Evolutionary conservation across 164 flowering plant genomes (phyloP), one percentile per base, ranked within the genome.

Genomic region (Euptelea pleiosperma): DNA sequence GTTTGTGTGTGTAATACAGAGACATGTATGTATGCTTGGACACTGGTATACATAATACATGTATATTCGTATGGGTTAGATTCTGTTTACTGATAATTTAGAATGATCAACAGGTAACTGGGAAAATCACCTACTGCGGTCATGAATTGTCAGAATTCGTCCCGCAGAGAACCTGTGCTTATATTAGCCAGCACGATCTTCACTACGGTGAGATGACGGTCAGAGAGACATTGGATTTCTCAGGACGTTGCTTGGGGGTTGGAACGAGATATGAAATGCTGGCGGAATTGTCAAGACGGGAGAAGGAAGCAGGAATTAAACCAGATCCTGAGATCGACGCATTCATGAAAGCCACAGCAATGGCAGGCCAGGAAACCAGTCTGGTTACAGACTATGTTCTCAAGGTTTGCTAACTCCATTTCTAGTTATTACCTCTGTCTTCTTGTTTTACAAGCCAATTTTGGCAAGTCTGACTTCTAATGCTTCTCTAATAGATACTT

Each of bases 281-380:
- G 8, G 58, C 70, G 5, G 87, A 83, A 39, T 25, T 80, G 16
- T 72, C 72, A 15, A 77, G 75, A 30, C 46, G 80, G 40, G 85
- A 80, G 36, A 77, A 67, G 45, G 71, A 67, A 53, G 68, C 75
- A 18, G 80, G 78, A 34, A 69, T 80, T 12, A 77, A 74, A 64
- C 85, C 88, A 3, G 90, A 84, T 52, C 84, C 87, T n/a, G 84
- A 84, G 50, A 76, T 86, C 35, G 91, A 83, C 69, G 79, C 83
- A 3, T 83, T 83, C 71, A 83, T 85, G 85, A 81, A 85, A 55
- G 82, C 82, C 44, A 74, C 68, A 10, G 57, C 54, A 25, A 28
- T 63, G 55, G 29, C 39, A 56, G 82, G 52, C 35, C 74, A 52
- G 52, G 67, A 21, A 78, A 78, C 36, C 72, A 83, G 73, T 70